phyloP scores from a whole-genome alignment of 345 rosid species.

The Brassica napus region DNA sequence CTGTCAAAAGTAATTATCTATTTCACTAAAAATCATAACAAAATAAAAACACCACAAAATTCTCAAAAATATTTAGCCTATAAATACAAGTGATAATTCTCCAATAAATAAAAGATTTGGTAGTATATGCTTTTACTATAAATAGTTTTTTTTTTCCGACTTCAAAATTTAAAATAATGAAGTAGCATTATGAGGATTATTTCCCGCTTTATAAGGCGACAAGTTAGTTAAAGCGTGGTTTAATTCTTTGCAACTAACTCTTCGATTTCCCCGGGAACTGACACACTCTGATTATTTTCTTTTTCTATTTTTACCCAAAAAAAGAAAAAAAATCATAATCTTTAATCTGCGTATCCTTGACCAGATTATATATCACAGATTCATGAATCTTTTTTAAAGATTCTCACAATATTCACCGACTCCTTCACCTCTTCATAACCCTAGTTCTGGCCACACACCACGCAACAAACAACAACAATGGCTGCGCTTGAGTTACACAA shows the following conservation, averaged over 20 bases:
- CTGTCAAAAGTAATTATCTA: neutral
- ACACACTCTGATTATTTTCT: neutral
- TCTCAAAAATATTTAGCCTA: no score
- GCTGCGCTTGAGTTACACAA: constrained; percentile 29
- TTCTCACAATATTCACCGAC: neutral
- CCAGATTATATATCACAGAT: neutral
- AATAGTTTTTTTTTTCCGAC: neutral
- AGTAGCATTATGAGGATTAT: constrained; percentile 8
- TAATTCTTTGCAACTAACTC: constrained; percentile 14
- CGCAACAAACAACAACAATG: constrained; percentile 19
- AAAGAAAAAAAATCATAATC: no score
- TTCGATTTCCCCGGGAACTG: constrained; percentile 8
- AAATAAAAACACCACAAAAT: neutral
- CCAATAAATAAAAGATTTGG: neutral
- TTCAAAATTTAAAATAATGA: neutral
- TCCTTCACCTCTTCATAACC: constrained; percentile 1
- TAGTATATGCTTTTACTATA: neutral
- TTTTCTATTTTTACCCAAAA: no score
- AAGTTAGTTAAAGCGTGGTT: neutral
- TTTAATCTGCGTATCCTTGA: no score
- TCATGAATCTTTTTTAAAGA: constrained; percentile 12
- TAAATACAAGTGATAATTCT: neutral
- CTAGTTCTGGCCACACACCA: neutral
- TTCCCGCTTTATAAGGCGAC: constrained; percentile 28
- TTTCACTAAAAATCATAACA: neutral